A percentile compares a stretch with the other conserved stretches of the same genome.
Conservation (phyloP, 1,284 basidiomycete genomes). For the Ceratorhiza oryzae-sativae region DNA sequence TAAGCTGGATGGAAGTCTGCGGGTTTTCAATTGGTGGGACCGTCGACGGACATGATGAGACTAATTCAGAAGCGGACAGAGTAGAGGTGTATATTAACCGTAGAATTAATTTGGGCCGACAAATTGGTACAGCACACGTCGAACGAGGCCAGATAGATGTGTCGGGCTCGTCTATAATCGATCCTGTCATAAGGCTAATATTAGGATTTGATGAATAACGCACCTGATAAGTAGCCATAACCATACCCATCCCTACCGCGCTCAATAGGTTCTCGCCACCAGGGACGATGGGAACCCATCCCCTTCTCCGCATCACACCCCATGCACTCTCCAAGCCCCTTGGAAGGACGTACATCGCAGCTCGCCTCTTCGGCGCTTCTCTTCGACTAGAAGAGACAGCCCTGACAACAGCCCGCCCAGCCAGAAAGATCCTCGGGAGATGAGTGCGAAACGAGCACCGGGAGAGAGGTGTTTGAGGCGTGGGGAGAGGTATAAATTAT, state of each 20-base stretch:
- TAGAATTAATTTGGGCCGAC: slow-evolving; percentile 76
- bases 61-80: neutral
- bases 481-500: slow-evolving; percentile 42
- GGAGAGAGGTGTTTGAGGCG: slow-evolving; percentile 43
- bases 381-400: slow-evolving; percentile 85
- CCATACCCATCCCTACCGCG: slow-evolving; percentile 85
- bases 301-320: slow-evolving; percentile 77
- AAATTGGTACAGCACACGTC: slow-evolving; percentile 89
- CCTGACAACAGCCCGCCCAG: slow-evolving; percentile 79
- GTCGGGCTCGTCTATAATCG: slow-evolving; percentile 81
- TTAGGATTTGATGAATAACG: slow-evolving; percentile 2
- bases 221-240: slow-evolving; percentile 75
- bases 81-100: slow-evolving; percentile 5
- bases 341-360: slow-evolving; percentile 95
- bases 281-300: slow-evolving; percentile 72
- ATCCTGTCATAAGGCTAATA: slow-evolving; percentile 36
- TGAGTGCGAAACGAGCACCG: slow-evolving; percentile 58
- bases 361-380: slow-evolving; percentile 79
- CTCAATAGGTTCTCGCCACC: slow-evolving; percentile 67
- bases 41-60: slow-evolving; percentile 8
- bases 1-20: slow-evolving; percentile 9
- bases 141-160: slow-evolving; percentile 85
- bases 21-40: slow-evolving; percentile 33
- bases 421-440: slow-evolving; percentile 77
- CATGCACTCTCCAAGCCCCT: slow-evolving; percentile 89